Base-by-base conservation (phyloP, 23 red algal genomes). In the Gracilaria caudata region DNA sequence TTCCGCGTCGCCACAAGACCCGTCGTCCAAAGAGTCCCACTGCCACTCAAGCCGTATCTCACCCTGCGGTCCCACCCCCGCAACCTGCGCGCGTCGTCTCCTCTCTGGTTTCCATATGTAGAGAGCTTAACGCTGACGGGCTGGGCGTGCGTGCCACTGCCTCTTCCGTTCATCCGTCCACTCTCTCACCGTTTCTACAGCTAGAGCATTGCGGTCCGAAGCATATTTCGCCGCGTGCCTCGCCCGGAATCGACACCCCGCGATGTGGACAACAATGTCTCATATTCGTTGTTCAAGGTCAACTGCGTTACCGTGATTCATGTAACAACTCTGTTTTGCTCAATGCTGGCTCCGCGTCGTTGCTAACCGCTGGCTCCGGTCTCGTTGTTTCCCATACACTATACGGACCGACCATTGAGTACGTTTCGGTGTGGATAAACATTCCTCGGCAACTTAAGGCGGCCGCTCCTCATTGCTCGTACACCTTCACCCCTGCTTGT, bases 341-440 rank as follows among this genome's bases (percentile, higher is more conserved):
- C 41, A 71, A 39, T 71, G 38, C 47, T 12, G 82, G 82, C 35
- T 47, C 64, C 29, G 82, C 66, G 12, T 55, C 60, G 29, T 68
- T 86, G 38, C 49, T 86, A 3, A 86, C 82, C 12, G 82, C 82
- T 5, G 82, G 82, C 10, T 86, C 82, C 11, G 82, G 82, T 29
- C 65, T 86, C n/a, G 65, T 86, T 20, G 82, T 72, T 14, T 86
- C 82, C 4, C 82, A 86, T 59, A 73, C 65, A 19, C 41, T 86
- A 28, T 40, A 68, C 28, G 82, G 82, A 16, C 82, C 82, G 0
- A 86, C 43, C 28, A 73, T 86, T 0, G 82, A 86, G 43, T 86
- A 86, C 28, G 54, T 86, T n/a, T 86, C 82, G 12, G 47, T 86
- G 19, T 86, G 82, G 82, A 86, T 86, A n/a, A 86, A 86, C 43